Evolutionary conservation across 352 stramenopile species (phyloP), one percentile per base, ranked within the genome.

Genomic region (Peronospora belbahrii): DNA sequence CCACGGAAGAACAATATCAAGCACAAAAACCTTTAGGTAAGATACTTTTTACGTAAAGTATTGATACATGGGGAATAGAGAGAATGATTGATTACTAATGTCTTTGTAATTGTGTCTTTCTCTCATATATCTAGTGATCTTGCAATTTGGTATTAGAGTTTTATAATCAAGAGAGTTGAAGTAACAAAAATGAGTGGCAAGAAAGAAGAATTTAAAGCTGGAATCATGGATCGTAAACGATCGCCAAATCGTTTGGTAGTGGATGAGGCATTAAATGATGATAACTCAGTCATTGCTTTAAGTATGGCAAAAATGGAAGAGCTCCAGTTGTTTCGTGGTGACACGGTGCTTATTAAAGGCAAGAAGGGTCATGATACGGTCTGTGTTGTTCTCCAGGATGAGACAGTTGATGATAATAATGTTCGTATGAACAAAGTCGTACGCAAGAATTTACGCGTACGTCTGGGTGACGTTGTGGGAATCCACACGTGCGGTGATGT

Each of bases 401-500:
- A 99, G 55, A 97, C 88, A 13, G 97, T 97, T 38, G 96, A 99
- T 34, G 95, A 99, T 54, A 78, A 82, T 34, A 97, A 88, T 52
- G 92, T 99, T 14, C 83, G 94, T 34, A 99, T 99, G 96, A 99
- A 99, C 84, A 99, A 99, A 78, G 91, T 98, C 20, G 95, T 99
- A 35, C 90, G 97, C 23, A 99, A 99, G 84, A 99, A 99, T 73
- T 63, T 99, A 15, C 75, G 95, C 18, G 95, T 99, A 35, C 85
- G 96, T 23, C 83, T 99, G 13, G 91, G 94, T n/a, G 97, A 99
- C 68, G 73, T 99, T 14, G 94, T 99, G 35, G 97, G 94, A 5
- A 89, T 99, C 24, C 88, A 90, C 36, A 91, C 86, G 38, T 98
- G 95, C 62, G 89, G 88, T 13, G 96, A 99, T 65, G 94, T 99